phyloP scores from a whole-genome alignment of 2,329 filamentous ascomycete genomes.

The Thielaviopsis euricoi region DNA sequence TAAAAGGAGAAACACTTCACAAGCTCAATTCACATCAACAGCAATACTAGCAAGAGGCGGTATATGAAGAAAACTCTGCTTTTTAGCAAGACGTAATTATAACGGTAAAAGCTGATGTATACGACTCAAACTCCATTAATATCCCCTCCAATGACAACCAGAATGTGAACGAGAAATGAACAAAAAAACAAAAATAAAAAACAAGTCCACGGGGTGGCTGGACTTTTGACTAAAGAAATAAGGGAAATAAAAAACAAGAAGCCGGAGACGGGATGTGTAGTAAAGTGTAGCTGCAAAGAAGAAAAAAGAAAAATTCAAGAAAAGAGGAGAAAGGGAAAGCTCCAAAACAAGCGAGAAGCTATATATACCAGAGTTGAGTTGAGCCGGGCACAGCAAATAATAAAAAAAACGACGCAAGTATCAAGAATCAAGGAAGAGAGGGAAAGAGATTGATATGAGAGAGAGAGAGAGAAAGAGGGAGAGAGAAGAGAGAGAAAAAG shows the following conservation, averaged over 20 bases:
- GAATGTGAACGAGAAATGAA: conserved; percentile 2
- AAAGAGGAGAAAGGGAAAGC: background rate
- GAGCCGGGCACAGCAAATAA: conserved; percentile 3
- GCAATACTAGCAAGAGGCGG: background rate
- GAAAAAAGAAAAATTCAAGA: conserved; percentile 2
- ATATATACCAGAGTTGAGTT: background rate
- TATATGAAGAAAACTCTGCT: background rate
- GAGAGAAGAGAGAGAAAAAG: background rate
- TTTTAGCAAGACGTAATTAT: conserved; percentile 8
- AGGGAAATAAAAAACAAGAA: conserved; percentile 1
- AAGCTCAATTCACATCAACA: no score
- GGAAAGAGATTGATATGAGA: conserved; percentile 6
- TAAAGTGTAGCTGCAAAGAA: conserved; percentile 9
- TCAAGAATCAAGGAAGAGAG: conserved; percentile 1
- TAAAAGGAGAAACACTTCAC: background rate
- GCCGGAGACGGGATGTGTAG: conserved; percentile 2
- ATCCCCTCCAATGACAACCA: conserved; percentile 6
- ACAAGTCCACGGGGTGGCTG: conserved; percentile 2
- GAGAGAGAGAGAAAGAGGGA: background rate
- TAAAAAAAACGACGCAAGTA: conserved; percentile 10
- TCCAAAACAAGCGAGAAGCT: background rate
- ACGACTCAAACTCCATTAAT: conserved; percentile 9
- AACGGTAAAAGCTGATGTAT: conserved; percentile 8
- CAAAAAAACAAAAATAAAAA: conserved; percentile 5
- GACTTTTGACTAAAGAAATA: conserved; percentile 1